Base-by-base conservation (phyloP, 1,284 basidiomycete species). In the Cryptococcus sp. region DNA sequence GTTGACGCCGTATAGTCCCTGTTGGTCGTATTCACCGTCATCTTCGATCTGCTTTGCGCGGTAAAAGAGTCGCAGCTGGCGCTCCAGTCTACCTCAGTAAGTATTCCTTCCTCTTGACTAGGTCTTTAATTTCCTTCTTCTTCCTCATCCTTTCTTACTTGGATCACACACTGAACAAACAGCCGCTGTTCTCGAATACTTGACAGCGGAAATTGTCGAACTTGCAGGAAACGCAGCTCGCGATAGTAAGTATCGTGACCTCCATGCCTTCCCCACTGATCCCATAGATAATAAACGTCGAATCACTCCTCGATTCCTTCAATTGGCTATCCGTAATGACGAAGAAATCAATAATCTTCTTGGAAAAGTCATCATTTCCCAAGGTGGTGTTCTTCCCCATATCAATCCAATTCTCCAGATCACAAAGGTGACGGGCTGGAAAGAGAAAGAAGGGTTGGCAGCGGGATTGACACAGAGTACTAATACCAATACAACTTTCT, bases 141-240 rank as follows among this genome's bases (percentile, higher is more conserved):
- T 44, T 34, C 34, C 10, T n/a, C n/a, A 3, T 14, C 10, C 50
- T 44, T 3, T 32, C 32, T 8, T 10, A 23, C 38, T n/a, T 10
- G 38, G 2, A 41, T 41, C 38, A 41, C n/a, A 2, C 1, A 10
- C 2, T 41, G 38, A 41, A 41, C 37, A 15, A 7, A 32, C 46
- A 63, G 61, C 57, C 35, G 59, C 55, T 4, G 55, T 58, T 5
- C 52, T 65, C 14, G 61, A 63, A 41, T 65, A 92, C 76, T 81
- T 92, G 37, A 82, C 84, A 10, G 89, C 89, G 41, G 89, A 92
- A 76, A 84, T 91, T 63, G 82, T 90, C 51, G 89, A 92, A 78
- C 79, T 90, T 50, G 87, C 88, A 35, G 90, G 89, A 43, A 88
- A 89, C 77, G 88, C 86, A 42, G 71, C 77, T 60, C 69, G 72